These are phyloP conservation scores for Comarum palustre DNA, from an alignment of 306 rosid genomes.

Conservation along the genomic window DNA sequence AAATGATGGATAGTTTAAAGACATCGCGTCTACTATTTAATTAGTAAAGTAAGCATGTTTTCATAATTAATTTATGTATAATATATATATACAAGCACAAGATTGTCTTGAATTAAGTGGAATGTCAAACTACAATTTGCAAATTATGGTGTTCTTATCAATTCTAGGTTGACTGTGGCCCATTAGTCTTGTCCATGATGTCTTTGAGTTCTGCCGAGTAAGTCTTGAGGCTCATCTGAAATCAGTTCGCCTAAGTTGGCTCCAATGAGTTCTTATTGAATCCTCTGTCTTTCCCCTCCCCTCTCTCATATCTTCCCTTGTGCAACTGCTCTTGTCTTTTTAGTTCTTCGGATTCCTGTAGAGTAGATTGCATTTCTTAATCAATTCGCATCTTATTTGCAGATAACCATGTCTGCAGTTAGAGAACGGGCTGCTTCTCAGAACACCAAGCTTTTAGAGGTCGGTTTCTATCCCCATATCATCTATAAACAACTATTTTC, in stretches of 20 bases:
- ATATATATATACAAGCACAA: too few species aligned
- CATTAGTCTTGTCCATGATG: background rate
- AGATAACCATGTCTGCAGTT: conserved; percentile 99
- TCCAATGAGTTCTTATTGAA: background rate
- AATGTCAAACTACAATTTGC: background rate
- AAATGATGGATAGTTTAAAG: too few species aligned
- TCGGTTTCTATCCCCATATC: conserved; percentile 34
- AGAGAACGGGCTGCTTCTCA: conserved; percentile 99
- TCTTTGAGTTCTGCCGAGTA: background rate
- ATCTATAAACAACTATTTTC: conserved; percentile 15
- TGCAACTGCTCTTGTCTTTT: conserved; percentile 8
- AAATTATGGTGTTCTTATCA: background rate
- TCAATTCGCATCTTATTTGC: conserved; percentile 27
- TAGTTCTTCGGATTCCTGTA: conserved; percentile 12
- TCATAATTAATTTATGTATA: too few species aligned
- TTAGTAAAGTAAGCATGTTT: too few species aligned
- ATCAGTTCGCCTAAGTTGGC: background rate
- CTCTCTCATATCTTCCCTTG: background rate
- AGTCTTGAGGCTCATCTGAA: background rate
- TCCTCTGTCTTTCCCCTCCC: background rate
- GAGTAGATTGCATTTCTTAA: conserved; percentile 24
- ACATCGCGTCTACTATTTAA: too few species aligned
- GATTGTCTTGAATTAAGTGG: too few species aligned
- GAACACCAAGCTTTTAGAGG: conserved; percentile 85
- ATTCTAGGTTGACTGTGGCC: background rate